phyloP scores from a whole-genome alignment of 1,139 yeast genomes.

The Saccharomyces hybrid region DNA sequence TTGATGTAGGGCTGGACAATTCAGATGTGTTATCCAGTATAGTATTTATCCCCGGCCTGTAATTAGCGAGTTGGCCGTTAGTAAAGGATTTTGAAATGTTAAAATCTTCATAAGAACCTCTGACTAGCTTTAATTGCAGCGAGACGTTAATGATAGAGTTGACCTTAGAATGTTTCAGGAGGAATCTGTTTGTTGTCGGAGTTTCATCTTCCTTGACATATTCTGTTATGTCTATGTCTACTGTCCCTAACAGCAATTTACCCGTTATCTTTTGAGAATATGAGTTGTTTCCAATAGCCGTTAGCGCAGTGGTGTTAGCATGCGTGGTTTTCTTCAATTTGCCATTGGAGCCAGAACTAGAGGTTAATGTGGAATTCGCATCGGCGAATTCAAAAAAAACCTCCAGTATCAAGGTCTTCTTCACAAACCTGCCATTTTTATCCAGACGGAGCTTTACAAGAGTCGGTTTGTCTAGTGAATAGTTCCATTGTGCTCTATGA shows the following conservation, averaged over 20 bases:
- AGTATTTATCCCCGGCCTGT: slow-evolving; percentile 20
- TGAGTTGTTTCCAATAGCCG: slow-evolving; percentile 6
- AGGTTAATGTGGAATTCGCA: slow-evolving; percentile 2
- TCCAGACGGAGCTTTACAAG: slow-evolving; percentile 39
- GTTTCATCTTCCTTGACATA: slow-evolving; percentile 52
- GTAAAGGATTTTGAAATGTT: slow-evolving; percentile 12
- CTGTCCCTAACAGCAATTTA: slow-evolving; percentile 50
- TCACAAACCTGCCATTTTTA: slow-evolving; percentile 31
- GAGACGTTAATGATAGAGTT: slow-evolving; percentile 62
- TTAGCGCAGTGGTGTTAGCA: slow-evolving; percentile 3
- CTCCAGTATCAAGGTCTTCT: slow-evolving; percentile 34
- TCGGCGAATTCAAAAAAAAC: slow-evolving; percentile 32
- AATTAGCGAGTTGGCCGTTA: slow-evolving; percentile 20
- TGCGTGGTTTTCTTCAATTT: slow-evolving; percentile 5
- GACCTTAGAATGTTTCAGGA: slow-evolving; percentile 70
- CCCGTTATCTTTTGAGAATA: slow-evolving; percentile 27
- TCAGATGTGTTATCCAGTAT: slow-evolving; percentile 16
- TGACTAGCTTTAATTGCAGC: slow-evolving; percentile 40
- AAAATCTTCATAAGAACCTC: slow-evolving; percentile 37
- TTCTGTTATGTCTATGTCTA: slow-evolving; percentile 65
- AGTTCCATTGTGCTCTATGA: slow-evolving; percentile 46
- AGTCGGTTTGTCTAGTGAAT: slow-evolving; percentile 32
- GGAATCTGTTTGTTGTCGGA: slow-evolving; percentile 47
- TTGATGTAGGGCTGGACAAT: neutral
- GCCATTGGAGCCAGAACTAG: slow-evolving; percentile 1